These are phyloP conservation scores for Rugonectria rugulosa DNA, from an alignment of 2,329 filamentous ascomycete species.

Conservation along the genomic window DNA sequence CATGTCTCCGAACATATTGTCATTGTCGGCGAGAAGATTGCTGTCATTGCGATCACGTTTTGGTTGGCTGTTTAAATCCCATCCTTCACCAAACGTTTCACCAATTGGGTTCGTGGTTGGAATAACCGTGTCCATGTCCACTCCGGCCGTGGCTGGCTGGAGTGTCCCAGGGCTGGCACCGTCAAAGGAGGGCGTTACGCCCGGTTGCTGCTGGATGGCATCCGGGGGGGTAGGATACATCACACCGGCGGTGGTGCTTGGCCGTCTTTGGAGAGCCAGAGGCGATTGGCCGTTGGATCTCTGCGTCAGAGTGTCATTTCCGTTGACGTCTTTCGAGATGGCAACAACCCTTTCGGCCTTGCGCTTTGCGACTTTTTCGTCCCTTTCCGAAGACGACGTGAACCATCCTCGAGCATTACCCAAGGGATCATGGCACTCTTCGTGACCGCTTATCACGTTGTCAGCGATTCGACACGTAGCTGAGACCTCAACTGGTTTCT, in stretches of 20 bases:
- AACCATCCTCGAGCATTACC: slow-evolving; percentile 59
- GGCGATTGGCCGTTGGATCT: slow-evolving; percentile 60
- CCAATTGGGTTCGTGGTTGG: slow-evolving; percentile 29
- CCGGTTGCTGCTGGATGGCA: slow-evolving; percentile 62
- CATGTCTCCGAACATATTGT: slow-evolving; percentile 73
- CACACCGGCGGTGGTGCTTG: slow-evolving; percentile 57
- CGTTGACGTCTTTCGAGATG: slow-evolving; percentile 52
- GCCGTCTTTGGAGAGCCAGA: slow-evolving; percentile 54
- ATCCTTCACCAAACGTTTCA: slow-evolving; percentile 36
- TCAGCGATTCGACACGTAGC: slow-evolving; percentile 51
- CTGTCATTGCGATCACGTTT: slow-evolving; percentile 55
- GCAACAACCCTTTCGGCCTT: slow-evolving; percentile 58
- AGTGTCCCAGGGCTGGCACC: slow-evolving; percentile 63
- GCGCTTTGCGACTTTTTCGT: slow-evolving; percentile 56
- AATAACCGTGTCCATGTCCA: slow-evolving; percentile 40
- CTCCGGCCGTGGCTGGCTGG: slow-evolving; percentile 38
- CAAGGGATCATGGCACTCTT: slow-evolving; percentile 58
- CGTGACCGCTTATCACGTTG: slow-evolving; percentile 45
- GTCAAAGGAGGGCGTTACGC: slow-evolving; percentile 64
- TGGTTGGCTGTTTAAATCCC: slow-evolving; percentile 49
- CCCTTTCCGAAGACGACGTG: slow-evolving; percentile 51
- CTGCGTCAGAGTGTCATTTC: slow-evolving; percentile 51
- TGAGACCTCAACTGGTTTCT: slow-evolving; percentile 51
- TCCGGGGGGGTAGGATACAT: slow-evolving; percentile 80
- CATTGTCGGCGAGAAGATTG: slow-evolving; percentile 56